These are phyloP conservation scores for Ceriops tagal DNA, from an alignment of 345 rosid genomes.

Conservation along the genomic window DNA sequence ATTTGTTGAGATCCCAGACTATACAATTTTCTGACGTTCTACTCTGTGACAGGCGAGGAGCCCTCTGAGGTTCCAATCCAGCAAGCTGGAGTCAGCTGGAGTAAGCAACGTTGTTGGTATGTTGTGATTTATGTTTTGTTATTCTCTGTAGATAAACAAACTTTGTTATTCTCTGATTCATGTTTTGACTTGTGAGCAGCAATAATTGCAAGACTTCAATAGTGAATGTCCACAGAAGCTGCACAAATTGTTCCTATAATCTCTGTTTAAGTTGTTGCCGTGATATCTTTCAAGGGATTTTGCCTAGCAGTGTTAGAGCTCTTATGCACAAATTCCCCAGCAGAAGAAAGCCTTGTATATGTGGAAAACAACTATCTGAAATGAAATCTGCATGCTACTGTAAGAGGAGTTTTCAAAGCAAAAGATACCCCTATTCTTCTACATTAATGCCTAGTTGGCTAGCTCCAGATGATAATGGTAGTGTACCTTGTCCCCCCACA, in stretches of 20 bases:
- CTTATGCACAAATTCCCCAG: slow-evolving; percentile 32
- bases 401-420: slow-evolving; percentile 22
- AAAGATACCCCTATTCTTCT: slow-evolving; percentile 23
- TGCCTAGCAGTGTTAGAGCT: slow-evolving; percentile 37
- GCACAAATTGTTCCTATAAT: slow-evolving; percentile 59
- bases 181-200: slow-evolving; percentile 40
- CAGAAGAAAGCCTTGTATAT: slow-evolving; percentile 29
- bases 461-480: slow-evolving; percentile 29
- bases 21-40: slow-evolving; percentile 18
- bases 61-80: slow-evolving; percentile 44
- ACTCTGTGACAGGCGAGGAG: slow-evolving; percentile 44
- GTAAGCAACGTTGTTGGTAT: slow-evolving; percentile 55
- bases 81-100: slow-evolving; percentile 42
- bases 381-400: slow-evolving; percentile 23
- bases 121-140: slow-evolving; percentile 26
- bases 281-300: slow-evolving; percentile 42
- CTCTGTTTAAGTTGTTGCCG: slow-evolving; percentile 63
- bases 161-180: slow-evolving; percentile 17
- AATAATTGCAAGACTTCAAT: slow-evolving; percentile 52
- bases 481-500: slow-evolving; percentile 47
- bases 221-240: slow-evolving; percentile 61
- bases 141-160: neutral
- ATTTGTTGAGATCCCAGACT: neutral
- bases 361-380: slow-evolving; percentile 28
- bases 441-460: slow-evolving; percentile 26